Conservation (phyloP, 208 protist species). For the Leishmania tropica region DNA sequence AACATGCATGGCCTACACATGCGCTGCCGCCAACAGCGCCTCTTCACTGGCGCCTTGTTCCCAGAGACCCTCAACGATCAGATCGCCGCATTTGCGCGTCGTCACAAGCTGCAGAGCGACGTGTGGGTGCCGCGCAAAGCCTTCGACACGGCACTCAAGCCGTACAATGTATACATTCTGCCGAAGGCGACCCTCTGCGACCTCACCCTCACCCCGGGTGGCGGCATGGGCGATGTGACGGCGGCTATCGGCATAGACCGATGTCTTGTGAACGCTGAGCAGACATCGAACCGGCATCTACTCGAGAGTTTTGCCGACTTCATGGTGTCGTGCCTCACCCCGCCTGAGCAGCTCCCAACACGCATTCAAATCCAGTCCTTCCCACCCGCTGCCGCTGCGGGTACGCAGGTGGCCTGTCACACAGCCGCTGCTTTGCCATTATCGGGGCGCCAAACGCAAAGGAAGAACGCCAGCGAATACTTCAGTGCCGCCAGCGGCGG, state of each 20-base stretch:
- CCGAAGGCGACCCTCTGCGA: conserved; percentile 74
- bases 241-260: conserved; percentile 41
- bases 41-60: conserved; percentile 81
- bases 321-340: conserved; percentile 23
- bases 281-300: conserved; percentile 63
- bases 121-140: conserved; percentile 70
- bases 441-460: neutral
- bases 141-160: conserved; percentile 39
- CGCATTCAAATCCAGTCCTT: neutral
- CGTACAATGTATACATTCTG: conserved; percentile 48
- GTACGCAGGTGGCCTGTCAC: neutral
- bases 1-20: neutral
- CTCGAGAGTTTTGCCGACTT: conserved; percentile 64
- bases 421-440: neutral
- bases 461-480: conserved; percentile 3
- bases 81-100: conserved; percentile 54
- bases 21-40: conserved; percentile 41
- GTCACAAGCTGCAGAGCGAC: conserved; percentile 56
- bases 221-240: conserved; percentile 18
- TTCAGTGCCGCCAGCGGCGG: conserved; percentile 14
- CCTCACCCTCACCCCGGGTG: conserved; percentile 38
- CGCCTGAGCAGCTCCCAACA: neutral
- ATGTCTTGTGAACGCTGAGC: conserved; percentile 71
- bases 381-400: neutral
- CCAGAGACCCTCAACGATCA: conserved; percentile 63